Percentiles rank a stretch among this genome's conserved stretches.
phyloP scores from a whole-genome alignment of 2,329 filamentous ascomycete genomes.

The Dothistroma pini region DNA sequence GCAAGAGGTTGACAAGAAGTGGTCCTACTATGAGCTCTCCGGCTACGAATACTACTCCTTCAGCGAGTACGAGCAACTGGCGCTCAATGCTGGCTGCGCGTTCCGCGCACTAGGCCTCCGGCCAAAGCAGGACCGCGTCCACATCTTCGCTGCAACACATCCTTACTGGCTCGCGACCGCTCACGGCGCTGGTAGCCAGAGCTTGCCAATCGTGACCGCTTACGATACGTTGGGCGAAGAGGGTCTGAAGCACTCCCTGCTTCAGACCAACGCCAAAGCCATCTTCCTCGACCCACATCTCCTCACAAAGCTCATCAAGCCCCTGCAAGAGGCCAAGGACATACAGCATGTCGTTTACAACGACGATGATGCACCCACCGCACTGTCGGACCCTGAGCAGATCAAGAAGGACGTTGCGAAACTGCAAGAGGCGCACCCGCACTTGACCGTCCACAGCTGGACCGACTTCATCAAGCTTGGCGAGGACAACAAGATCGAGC shows the following conservation, averaged over 20 bases:
- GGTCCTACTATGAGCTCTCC: slow-evolving; percentile 84
- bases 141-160: slow-evolving; percentile 81
- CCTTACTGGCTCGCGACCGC: slow-evolving; percentile 80
- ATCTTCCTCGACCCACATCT: slow-evolving; percentile 87
- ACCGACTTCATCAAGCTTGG: slow-evolving; percentile 53
- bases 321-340: slow-evolving; percentile 54
- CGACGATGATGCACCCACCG: slow-evolving; percentile 42
- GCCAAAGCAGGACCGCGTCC: slow-evolving; percentile 61
- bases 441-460: slow-evolving; percentile 54
- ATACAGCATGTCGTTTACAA: slow-evolving; percentile 59
- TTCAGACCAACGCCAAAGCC: slow-evolving; percentile 72
- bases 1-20: slow-evolving; percentile 80
- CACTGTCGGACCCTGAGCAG: slow-evolving; percentile 37
- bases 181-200: slow-evolving; percentile 67
- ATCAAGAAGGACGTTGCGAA: slow-evolving; percentile 53
- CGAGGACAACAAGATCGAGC: slow-evolving; percentile 65
- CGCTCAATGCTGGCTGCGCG: slow-evolving; percentile 67
- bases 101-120: slow-evolving; percentile 70
- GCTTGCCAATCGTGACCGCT: slow-evolving; percentile 86
- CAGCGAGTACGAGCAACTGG: slow-evolving; percentile 69
- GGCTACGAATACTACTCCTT: slow-evolving; percentile 74
- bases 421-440: slow-evolving; percentile 51
- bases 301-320: slow-evolving; percentile 50
- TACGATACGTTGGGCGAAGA: slow-evolving; percentile 88
- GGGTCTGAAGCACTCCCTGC: slow-evolving; percentile 80